Evolutionary conservation across 2,329 filamentous ascomycete genomes (phyloP).

Genomic region (Periconia macrospinosa): DNA sequence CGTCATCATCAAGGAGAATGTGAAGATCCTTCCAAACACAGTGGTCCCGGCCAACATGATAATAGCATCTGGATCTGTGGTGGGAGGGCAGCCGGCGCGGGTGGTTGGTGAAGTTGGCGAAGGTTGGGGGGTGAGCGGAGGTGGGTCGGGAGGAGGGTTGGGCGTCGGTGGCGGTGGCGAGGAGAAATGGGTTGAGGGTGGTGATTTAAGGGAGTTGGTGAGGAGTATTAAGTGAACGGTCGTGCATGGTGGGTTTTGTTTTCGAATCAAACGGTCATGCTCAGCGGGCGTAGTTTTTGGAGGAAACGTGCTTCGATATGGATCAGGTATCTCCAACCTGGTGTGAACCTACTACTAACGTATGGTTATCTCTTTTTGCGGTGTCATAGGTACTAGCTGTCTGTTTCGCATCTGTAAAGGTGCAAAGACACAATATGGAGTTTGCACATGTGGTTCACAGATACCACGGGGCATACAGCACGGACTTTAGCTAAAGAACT

Average conservation of each 20-base stretch:
- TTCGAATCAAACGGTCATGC: no score
- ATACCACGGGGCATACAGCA: no score
- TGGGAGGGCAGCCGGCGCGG: conserved; percentile 62
- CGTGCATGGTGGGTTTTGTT: no score
- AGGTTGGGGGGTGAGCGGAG: conserved; percentile 51
- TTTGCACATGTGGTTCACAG: no score
- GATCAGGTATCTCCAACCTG: no score
- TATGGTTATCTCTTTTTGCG: no score
- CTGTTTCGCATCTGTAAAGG: no score
- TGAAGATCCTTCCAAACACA: conserved; percentile 80
- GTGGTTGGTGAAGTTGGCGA: conserved; percentile 54
- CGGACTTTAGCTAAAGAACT: no score
- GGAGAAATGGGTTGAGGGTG: conserved; percentile 53
- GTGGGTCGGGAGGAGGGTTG: conserved; percentile 32
- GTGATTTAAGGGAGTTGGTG: conserved; percentile 52
- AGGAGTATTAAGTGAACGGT: conserved; percentile 46
- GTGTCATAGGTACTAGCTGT: no score
- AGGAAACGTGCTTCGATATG: background rate
- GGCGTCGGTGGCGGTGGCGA: conserved; percentile 45
- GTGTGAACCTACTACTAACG: no score
- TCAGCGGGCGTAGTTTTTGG: background rate
- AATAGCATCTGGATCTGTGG: conserved; percentile 86
- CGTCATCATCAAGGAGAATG: conserved; percentile 90
- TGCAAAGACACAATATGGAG: no score
- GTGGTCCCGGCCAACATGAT: conserved; percentile 88